Conservation (phyloP, 371 early-diverging fungal species). For the Coemansia sp. region DNA sequence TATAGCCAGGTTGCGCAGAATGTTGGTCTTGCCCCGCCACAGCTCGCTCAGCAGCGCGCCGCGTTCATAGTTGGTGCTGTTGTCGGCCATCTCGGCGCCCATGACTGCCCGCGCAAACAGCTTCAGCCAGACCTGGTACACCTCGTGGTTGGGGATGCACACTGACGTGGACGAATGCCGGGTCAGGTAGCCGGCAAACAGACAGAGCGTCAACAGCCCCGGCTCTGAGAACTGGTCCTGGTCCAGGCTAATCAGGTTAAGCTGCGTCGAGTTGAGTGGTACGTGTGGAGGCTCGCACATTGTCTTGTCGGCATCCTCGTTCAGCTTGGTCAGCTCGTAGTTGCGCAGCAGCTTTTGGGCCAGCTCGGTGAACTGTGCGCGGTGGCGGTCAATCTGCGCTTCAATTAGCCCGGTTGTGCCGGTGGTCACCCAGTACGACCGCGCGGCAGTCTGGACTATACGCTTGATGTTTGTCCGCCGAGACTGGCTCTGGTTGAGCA, state of each 20-base stretch:
- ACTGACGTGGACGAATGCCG: slow-evolving; percentile 10
- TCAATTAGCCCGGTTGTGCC: slow-evolving; percentile 26
- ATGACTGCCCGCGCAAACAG: slow-evolving; percentile 34
- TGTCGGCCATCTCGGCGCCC: slow-evolving; percentile 22
- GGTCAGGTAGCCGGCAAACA: slow-evolving; percentile 34
- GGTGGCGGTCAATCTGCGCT: slow-evolving; percentile 26
- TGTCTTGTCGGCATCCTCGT: background rate
- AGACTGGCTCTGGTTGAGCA: slow-evolving; percentile 6
- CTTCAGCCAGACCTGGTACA: slow-evolving; percentile 23
- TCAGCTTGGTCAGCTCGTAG: slow-evolving; percentile 10
- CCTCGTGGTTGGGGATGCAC: slow-evolving; percentile 28
- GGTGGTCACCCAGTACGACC: slow-evolving; percentile 24
- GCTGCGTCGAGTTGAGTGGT: background rate
- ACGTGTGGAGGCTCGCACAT: background rate
- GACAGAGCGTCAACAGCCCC: slow-evolving; percentile 21
- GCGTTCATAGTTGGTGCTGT: slow-evolving; percentile 12
- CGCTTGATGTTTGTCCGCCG: background rate
- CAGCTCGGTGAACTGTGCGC: slow-evolving; percentile 15
- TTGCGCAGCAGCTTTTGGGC: slow-evolving; percentile 19
- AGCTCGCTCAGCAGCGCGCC: slow-evolving; percentile 19
- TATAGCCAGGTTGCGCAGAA: slow-evolving; percentile 11
- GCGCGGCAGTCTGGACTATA: slow-evolving; percentile 11
- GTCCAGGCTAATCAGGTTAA: slow-evolving; percentile 8
- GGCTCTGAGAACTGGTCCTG: slow-evolving; percentile 11
- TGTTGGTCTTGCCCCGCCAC: slow-evolving; percentile 16